A percentile compares a stretch with the other conserved stretches of the same genome.
Evolutionary conservation across 805 yeast genomes (phyloP).

Genomic region (Monosporozyma siamensis): DNA sequence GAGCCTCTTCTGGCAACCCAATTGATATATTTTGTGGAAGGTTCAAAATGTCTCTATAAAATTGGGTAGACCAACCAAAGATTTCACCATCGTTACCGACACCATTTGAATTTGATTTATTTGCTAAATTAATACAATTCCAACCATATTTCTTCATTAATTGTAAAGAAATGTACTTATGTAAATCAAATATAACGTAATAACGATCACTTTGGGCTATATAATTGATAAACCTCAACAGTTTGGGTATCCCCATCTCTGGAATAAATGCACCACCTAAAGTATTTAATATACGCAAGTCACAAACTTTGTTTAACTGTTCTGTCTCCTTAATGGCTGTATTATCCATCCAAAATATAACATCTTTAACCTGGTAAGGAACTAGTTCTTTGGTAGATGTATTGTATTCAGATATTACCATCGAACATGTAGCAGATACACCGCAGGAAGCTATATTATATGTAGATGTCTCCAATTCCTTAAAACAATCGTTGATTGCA

Average conservation of each 20-base stretch:
- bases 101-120: conserved; percentile 11
- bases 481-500: conserved; percentile 25
- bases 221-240: conserved; percentile 32
- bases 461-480: conserved; percentile 2
- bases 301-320: conserved; percentile 24
- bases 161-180: conserved; percentile 35
- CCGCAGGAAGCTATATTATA: conserved; percentile 25
- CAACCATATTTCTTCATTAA: conserved; percentile 17
- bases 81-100: conserved; percentile 50
- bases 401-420: conserved; percentile 27
- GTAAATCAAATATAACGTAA: conserved; percentile 41
- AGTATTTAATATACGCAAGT: conserved; percentile 11
- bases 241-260: conserved; percentile 51
- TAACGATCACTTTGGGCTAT: background rate
- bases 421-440: conserved; percentile 51
- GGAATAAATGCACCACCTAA: conserved; percentile 42
- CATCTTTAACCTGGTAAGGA: conserved; percentile 26
- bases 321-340: conserved; percentile 32
- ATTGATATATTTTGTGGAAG: conserved; percentile 21
- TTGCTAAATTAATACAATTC: conserved; percentile 4
- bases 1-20: conserved; percentile 5
- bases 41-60: conserved; percentile 18
- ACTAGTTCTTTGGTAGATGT: background rate
- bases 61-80: conserved; percentile 40
- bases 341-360: conserved; percentile 55